Evolutionary conservation across 768 basidiomycete genomes (phyloP).

Genomic region (Hortiboletus flavorubellus): DNA sequence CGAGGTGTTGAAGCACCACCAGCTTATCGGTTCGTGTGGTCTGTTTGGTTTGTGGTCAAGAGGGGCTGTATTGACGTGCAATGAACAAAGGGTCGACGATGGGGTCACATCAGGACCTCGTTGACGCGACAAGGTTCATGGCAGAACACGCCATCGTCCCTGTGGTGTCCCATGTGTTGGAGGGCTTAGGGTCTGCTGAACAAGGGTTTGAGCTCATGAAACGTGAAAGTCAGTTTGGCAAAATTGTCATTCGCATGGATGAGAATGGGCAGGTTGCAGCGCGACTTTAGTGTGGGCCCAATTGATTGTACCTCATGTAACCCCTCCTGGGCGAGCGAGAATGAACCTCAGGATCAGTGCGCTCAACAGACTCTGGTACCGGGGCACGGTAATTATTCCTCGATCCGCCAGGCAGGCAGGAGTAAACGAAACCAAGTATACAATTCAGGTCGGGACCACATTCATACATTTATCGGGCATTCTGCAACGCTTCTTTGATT

Average conservation of each 20-base stretch:
- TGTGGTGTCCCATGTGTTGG: constrained; percentile 64
- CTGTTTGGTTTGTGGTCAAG: not conserved
- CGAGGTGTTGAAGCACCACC: constrained; percentile 70
- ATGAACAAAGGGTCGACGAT: constrained; percentile 66
- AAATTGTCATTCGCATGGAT: constrained; percentile 59
- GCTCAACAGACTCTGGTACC: not conserved
- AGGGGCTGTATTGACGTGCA: constrained; percentile 12
- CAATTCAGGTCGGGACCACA: constrained; percentile 6
- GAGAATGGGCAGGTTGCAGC: constrained; percentile 20
- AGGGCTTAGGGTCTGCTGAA: constrained; percentile 61
- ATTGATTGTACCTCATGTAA: not conserved
- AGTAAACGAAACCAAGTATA: constrained; percentile 1
- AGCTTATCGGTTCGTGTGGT: constrained; percentile 57
- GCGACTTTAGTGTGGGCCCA: constrained; percentile 19
- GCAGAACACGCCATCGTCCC: constrained; percentile 64
- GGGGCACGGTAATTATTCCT: not conserved
- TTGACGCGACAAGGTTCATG: constrained; percentile 69
- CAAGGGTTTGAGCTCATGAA: constrained; percentile 69
- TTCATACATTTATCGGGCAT: constrained; percentile 19
- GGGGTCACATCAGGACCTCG: constrained; percentile 75
- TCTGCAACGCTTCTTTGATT: constrained; percentile 48
- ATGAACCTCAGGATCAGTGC: not conserved
- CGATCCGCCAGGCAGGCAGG: not conserved
- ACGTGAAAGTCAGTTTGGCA: constrained; percentile 70
- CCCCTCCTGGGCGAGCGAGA: not conserved